phyloP scores from a whole-genome alignment of 1,139 yeast genomes.

The Wickerhamomyces sp. region DNA sequence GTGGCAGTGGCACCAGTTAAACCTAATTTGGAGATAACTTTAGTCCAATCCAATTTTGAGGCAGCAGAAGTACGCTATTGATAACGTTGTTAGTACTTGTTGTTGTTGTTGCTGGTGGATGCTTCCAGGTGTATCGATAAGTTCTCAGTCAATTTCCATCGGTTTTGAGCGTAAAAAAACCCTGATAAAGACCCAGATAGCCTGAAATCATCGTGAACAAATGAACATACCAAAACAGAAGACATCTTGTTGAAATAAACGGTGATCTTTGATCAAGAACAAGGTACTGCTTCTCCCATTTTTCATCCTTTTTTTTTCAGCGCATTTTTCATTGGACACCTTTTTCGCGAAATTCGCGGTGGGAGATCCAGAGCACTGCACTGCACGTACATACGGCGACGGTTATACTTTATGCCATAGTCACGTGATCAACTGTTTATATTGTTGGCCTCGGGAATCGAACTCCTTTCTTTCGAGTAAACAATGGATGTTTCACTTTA shows the following conservation, averaged over 20 bases:
- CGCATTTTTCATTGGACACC: constrained; percentile 1
- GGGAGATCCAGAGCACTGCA: no score
- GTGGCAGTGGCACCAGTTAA: constrained; percentile 90
- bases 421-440: neutral
- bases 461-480: neutral
- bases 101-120: neutral
- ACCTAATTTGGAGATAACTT: constrained; percentile 82
- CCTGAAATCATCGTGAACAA: neutral
- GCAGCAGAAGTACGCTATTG: constrained; percentile 50
- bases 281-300: neutral
- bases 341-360: neutral
- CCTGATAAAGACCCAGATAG: neutral
- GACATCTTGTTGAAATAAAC: constrained; percentile 4
- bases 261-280: no score
- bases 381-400: neutral
- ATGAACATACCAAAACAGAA: constrained; percentile 10
- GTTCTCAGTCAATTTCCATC: neutral
- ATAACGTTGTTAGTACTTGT: constrained; percentile 7
- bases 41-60: constrained; percentile 92
- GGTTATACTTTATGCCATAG: neutral
- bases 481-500: no score
- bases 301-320: constrained; percentile 2
- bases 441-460: no score
- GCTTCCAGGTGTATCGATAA: neutral
- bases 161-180: neutral